Evolutionary conservation across 2,329 filamentous ascomycete genomes (phyloP).

Genomic region (Cercospora zeae-maydis): DNA sequence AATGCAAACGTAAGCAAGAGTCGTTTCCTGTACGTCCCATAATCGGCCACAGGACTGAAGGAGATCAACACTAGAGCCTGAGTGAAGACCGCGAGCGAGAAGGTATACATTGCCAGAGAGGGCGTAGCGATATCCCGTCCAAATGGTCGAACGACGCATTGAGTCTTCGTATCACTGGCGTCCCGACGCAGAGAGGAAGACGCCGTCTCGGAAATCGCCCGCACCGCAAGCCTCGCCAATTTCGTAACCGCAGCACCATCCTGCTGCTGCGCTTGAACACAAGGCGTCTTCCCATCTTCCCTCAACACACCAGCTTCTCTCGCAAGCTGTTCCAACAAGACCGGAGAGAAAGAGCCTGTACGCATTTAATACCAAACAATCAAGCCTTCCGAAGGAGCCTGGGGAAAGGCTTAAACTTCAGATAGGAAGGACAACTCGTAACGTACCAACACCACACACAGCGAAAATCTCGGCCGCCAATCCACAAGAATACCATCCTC

Average conservation of each 20-base stretch:
- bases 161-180: slow-evolving; percentile 47
- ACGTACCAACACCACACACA: slow-evolving; percentile 74
- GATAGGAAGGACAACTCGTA: no score
- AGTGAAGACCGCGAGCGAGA: slow-evolving; percentile 79
- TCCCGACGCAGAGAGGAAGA: slow-evolving; percentile 19
- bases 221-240: slow-evolving; percentile 5
- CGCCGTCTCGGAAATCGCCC: slow-evolving; percentile 7
- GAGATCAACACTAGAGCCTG: slow-evolving; percentile 87
- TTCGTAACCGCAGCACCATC: not conserved
- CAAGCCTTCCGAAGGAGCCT: not conserved
- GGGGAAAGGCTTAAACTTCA: not conserved
- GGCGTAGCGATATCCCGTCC: slow-evolving; percentile 83
- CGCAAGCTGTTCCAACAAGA: slow-evolving; percentile 84
- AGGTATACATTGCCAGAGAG: slow-evolving; percentile 94
- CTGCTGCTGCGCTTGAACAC: slow-evolving; percentile 38
- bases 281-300: slow-evolving; percentile 69
- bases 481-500: slow-evolving; percentile 30
- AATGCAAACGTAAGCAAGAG: slow-evolving; percentile 77
- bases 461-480: slow-evolving; percentile 94
- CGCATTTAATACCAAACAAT: not conserved
- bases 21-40: slow-evolving; percentile 82
- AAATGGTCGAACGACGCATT: slow-evolving; percentile 75
- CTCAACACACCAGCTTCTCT: slow-evolving; percentile 82
- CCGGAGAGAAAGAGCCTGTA: slow-evolving; percentile 83
- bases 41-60: slow-evolving; percentile 88